Evolutionary conservation across 2,329 filamentous ascomycete species (phyloP).

Genomic region (Venturia nashicola): DNA sequence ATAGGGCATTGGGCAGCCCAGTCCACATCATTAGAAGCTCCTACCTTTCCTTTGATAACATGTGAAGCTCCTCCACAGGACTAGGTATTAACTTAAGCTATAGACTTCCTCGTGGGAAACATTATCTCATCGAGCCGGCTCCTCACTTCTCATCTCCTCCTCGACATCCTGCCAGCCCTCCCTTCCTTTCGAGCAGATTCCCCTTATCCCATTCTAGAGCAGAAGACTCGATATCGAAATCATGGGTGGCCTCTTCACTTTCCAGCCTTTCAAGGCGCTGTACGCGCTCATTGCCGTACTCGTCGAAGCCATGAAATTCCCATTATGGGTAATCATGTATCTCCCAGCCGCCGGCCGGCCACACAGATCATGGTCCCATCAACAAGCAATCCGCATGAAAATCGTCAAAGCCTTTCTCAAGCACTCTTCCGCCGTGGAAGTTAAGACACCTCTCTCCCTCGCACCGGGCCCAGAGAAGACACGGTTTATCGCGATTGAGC

Average conservation of each 20-base stretch:
- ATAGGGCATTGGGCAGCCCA: background rate
- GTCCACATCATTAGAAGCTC: background rate
- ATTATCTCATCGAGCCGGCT: background rate
- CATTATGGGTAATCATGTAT: conserved; percentile 29
- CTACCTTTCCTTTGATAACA: background rate
- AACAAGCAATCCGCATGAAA: conserved; percentile 25
- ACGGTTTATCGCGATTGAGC: conserved; percentile 23
- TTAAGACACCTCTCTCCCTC: conserved; percentile 21
- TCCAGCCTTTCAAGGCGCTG: conserved; percentile 28
- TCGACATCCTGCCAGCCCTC: background rate
- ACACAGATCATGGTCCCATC: conserved; percentile 26
- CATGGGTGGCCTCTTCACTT: conserved; percentile 11
- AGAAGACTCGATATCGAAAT: background rate
- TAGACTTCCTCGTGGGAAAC: background rate
- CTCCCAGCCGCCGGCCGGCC: conserved; percentile 24
- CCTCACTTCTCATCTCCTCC: background rate
- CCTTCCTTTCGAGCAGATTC: background rate
- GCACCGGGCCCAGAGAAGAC: conserved; percentile 25
- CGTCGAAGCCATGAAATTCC: conserved; percentile 24
- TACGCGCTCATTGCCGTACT: conserved; percentile 24
- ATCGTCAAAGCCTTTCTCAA: conserved; percentile 22
- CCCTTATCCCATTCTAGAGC: background rate
- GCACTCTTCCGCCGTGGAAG: conserved; percentile 20
- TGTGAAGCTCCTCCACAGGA: background rate
- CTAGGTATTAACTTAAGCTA: background rate